These are phyloP conservation scores for Aspergillus versicolor DNA, from an alignment of 2,329 filamentous ascomycete genomes.

Conservation along the genomic window DNA sequence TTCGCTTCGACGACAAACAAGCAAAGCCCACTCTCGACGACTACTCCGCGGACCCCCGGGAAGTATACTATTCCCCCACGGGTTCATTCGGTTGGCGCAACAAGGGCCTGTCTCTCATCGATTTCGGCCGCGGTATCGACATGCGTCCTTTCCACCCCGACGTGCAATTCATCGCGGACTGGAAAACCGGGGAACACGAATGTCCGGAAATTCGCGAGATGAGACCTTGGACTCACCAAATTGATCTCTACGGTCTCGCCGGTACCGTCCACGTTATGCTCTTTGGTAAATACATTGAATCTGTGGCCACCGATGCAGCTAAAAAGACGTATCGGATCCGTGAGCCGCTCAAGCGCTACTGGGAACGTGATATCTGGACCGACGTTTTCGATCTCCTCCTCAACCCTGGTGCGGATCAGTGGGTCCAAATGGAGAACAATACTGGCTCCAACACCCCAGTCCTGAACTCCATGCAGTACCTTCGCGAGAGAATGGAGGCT, in stretches of 20 bases:
- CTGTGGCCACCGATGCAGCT: constrained; percentile 34
- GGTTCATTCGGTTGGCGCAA: constrained; percentile 75
- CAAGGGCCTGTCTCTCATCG: constrained; percentile 83
- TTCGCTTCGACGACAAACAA: constrained; percentile 68
- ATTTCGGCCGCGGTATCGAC: constrained; percentile 93
- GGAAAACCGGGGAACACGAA: constrained; percentile 83
- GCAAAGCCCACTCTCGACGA: constrained; percentile 24
- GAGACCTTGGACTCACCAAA: constrained; percentile 94
- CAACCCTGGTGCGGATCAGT: constrained; percentile 65
- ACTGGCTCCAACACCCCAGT: constrained; percentile 60
- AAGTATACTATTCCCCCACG: constrained; percentile 65
- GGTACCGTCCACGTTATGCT: constrained; percentile 84
- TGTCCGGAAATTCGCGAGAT: constrained; percentile 95
- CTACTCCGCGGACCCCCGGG: constrained; percentile 25
- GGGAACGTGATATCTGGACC: constrained; percentile 89
- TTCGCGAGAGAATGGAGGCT: constrained; percentile 76
- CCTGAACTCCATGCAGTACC: constrained; percentile 63
- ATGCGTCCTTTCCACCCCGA: constrained; percentile 77
- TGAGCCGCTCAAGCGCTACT: constrained; percentile 88
- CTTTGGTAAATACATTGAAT: constrained; percentile 94
- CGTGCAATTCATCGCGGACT: constrained; percentile 91
- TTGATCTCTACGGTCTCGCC: constrained; percentile 92
- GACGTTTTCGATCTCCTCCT: constrained; percentile 81
- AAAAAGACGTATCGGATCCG: constrained; percentile 73
- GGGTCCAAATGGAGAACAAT: constrained; percentile 58